Evolutionary conservation across 257 asterid genomes (phyloP), one percentile per base, ranked within the genome.

Genomic region (Primulina eburnea): DNA sequence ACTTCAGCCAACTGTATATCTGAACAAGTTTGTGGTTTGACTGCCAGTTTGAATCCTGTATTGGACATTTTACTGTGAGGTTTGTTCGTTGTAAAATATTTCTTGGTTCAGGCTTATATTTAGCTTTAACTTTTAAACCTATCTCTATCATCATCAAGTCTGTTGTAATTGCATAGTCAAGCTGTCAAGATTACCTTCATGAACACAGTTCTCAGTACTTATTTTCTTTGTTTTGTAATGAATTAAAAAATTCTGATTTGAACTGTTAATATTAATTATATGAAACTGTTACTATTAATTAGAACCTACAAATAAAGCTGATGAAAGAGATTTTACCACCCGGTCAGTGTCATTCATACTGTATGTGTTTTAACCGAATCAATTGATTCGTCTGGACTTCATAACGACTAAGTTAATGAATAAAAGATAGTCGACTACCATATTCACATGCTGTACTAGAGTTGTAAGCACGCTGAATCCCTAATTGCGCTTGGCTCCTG

Each of bases 1-100:
- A 24, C 96, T 94, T 83, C 85, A 80, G 82, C 96, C 99, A 62
- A 74, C 86, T 67, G 85, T 94, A 74, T 94, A 94, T 76, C 73
- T 94, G 87, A 87, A 94, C 95, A 94, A 94, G 97, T 33, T 18
- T 61, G n/a, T 30, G 34, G 47, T 69, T 75, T 62, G 62, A 6
- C 30, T 62, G 33, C 21, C 33, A 20, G 12, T 62, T 63, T 18
- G 75, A 32, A 18, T 75, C 7, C 26, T 68, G 30, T 6, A 30
- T 8, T n/a, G 30, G 34, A 57, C 26, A 29, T 47, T 32, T 0
- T 28, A 32, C 43, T 2, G 2, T 6, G 8, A 67, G 56, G 29
- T 47, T 56, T 61, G 8, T 28, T 28, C 60, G 35, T 30, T 6
- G 50, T 64, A 32, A 64, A 21, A 58, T 26, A 30, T 17, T 75